These are phyloP conservation scores for Aspergillus affinis DNA, from an alignment of 495 filamentous ascomycete genomes.

Conservation along the genomic window DNA sequence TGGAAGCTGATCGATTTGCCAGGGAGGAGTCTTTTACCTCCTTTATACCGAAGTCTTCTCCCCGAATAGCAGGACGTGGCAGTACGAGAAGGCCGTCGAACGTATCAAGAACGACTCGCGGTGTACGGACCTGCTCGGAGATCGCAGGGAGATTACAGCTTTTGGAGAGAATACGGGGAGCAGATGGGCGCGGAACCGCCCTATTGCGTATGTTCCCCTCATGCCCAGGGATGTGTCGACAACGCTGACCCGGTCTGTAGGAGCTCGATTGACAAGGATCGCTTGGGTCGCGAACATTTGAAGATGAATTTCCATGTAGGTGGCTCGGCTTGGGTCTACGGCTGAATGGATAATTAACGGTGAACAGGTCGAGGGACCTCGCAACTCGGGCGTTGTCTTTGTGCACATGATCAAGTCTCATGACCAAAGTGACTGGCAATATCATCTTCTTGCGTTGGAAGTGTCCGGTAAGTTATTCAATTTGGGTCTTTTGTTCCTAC, in stretches of 20 bases:
- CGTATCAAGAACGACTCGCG: conserved; percentile 70
- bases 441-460: conserved; percentile 79
- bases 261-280: conserved; percentile 66
- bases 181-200: conserved; percentile 81
- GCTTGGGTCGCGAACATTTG: conserved; percentile 75
- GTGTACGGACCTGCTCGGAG: conserved; percentile 74
- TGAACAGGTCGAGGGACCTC: conserved; percentile 75
- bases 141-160: conserved; percentile 71
- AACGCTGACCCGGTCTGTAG: conserved; percentile 33
- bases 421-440: conserved; percentile 68
- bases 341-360: conserved; percentile 1
- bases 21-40: conserved; percentile 75
- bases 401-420: conserved; percentile 72
- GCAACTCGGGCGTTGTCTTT: conserved; percentile 69
- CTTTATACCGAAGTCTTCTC: conserved; percentile 87
- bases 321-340: background rate
- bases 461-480: conserved; percentile 52
- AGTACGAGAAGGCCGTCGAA: conserved; percentile 86
- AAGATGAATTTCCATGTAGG: conserved; percentile 83
- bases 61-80: conserved; percentile 76
- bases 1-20: conserved; percentile 18
- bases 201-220: conserved; percentile 62
- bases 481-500: background rate
- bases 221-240: background rate
- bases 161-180: conserved; percentile 82